Conservation (phyloP, 2,329 filamentous ascomycete genomes). For the Dactylella cylindrospora region DNA sequence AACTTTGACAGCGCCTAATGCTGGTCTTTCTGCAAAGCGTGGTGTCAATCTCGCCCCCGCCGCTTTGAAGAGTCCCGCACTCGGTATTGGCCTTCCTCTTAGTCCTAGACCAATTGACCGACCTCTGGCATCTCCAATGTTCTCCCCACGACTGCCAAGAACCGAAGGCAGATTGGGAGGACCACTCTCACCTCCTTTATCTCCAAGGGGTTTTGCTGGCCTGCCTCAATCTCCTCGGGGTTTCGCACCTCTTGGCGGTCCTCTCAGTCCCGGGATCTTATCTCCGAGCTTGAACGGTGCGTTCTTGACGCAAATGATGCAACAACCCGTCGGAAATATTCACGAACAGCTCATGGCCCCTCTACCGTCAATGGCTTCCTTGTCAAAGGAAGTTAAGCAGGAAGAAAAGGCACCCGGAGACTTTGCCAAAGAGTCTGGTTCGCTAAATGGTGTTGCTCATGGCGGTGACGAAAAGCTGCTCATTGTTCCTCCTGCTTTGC, state of each 20-base stretch:
- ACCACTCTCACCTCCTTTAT: conserved; percentile 45
- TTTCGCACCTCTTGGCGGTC: conserved; percentile 14
- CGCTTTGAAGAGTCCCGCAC: conserved; percentile 40
- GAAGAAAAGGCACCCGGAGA: conserved; percentile 41
- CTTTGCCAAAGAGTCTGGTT: conserved; percentile 40
- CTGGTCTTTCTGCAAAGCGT: conserved; percentile 24
- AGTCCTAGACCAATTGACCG: conserved; percentile 48
- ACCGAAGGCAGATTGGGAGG: conserved; percentile 36
- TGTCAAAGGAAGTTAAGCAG: conserved; percentile 40
- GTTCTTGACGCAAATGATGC: conserved; percentile 28
- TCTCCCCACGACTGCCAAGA: conserved; percentile 37
- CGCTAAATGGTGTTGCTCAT: conserved; percentile 42
- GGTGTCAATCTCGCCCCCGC: conserved; percentile 19
- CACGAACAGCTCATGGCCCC: conserved; percentile 40
- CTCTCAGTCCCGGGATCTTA: conserved; percentile 36
- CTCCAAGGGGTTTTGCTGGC: conserved; percentile 44
- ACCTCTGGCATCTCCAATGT: conserved; percentile 47
- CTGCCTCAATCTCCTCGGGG: conserved; percentile 43
- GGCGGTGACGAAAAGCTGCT: conserved; percentile 41
- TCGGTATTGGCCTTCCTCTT: conserved; percentile 36
- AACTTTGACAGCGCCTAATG: conserved; percentile 27
- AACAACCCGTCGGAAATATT: conserved; percentile 40
- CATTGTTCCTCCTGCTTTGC: conserved; percentile 61
- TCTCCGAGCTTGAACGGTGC: conserved; percentile 23
- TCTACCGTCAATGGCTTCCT: conserved; percentile 37